Percentiles rank a stretch among this genome's conserved stretches.
Evolutionary conservation across 306 rosid genomes (phyloP).

Genomic region (Amphicarpaea edgeworthii): DNA sequence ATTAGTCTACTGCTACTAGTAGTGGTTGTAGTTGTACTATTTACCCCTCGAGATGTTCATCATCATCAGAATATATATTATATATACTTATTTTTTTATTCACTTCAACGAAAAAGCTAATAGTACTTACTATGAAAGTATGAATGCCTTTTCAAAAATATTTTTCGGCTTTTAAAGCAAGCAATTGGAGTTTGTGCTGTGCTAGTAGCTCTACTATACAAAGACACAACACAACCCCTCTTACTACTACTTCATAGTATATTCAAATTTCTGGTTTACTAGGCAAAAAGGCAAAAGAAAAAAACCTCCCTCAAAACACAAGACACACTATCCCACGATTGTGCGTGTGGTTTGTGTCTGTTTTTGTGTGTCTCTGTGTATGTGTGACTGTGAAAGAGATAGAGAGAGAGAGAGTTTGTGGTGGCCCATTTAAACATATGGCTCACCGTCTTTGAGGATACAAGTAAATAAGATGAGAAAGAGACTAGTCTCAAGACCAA

Average conservation of each 20-base stretch:
- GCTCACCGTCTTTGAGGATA: constrained; percentile 70
- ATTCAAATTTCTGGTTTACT: constrained; percentile 54
- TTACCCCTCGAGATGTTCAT: constrained; percentile 40
- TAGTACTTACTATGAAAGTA: constrained; percentile 25
- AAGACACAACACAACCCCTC: constrained; percentile 28
- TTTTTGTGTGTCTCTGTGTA: constrained; percentile 46
- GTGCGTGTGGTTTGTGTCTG: constrained; percentile 56
- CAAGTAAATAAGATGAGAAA: constrained; percentile 59
- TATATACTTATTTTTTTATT: constrained; percentile 22
- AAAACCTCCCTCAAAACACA: constrained; percentile 55
- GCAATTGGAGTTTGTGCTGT: constrained; percentile 68
- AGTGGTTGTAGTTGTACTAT: constrained; percentile 1
- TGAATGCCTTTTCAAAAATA: constrained; percentile 30
- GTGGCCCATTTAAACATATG: constrained; percentile 78
- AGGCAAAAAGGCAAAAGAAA: constrained; percentile 48
- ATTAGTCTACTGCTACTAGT: constrained; percentile 39
- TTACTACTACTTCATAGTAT: constrained; percentile 41
- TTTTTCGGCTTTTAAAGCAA: constrained; percentile 48
- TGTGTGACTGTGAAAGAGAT: constrained; percentile 43
- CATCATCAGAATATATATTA: constrained; percentile 5
- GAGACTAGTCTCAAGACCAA: constrained; percentile 50
- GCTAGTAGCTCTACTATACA: constrained; percentile 10
- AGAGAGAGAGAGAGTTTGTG: constrained; percentile 47
- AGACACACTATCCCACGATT: constrained; percentile 60
- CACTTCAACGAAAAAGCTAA: constrained; percentile 42